Evolutionary conservation across 176 grass and related monocot genomes (phyloP).

Genomic region (Bothriochloa decipiens): DNA sequence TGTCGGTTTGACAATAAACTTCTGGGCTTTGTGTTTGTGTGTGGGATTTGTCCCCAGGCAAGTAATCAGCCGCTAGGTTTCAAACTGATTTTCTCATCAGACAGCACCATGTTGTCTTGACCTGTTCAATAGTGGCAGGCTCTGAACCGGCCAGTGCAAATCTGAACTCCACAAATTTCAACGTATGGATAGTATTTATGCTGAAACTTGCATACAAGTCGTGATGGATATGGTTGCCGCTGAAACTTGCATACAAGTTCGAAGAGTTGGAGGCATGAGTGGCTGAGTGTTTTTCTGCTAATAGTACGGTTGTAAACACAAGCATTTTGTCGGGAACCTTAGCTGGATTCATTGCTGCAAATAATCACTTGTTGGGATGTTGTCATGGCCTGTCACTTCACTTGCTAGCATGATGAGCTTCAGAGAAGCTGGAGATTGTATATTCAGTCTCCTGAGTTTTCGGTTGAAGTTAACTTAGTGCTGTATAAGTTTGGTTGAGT

Average conservation of each 20-base stretch:
- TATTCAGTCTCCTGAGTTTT: not conserved
- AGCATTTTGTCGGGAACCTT: no score
- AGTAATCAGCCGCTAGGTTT: not conserved
- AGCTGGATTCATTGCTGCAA: not conserved
- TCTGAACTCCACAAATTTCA: not conserved
- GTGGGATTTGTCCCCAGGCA: not conserved
- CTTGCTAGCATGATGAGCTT: conserved; percentile 5
- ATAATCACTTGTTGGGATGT: conserved; percentile 25
- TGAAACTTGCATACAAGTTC: not conserved
- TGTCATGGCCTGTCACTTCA: not conserved
- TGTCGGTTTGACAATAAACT: conserved; percentile 12
- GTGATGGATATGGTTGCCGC: not conserved
- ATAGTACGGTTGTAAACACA: not conserved
- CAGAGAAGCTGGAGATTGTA: conserved; percentile 8
- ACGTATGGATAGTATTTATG: not conserved
- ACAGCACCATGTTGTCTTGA: conserved; percentile 1
- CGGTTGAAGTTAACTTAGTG: not conserved
- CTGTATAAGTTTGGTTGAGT: conserved; percentile 4
- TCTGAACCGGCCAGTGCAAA: not conserved
- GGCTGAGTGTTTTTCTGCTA: not conserved
- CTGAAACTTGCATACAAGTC: not conserved
- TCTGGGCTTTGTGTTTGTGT: not conserved
- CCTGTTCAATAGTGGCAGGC: conserved; percentile 6
- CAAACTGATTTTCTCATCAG: not conserved
- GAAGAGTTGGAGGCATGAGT: no score